Evolutionary conservation across 2,329 filamentous ascomycete genomes (phyloP), one percentile per base, ranked within the genome.

Genomic region (Colletotrichum eleusines): DNA sequence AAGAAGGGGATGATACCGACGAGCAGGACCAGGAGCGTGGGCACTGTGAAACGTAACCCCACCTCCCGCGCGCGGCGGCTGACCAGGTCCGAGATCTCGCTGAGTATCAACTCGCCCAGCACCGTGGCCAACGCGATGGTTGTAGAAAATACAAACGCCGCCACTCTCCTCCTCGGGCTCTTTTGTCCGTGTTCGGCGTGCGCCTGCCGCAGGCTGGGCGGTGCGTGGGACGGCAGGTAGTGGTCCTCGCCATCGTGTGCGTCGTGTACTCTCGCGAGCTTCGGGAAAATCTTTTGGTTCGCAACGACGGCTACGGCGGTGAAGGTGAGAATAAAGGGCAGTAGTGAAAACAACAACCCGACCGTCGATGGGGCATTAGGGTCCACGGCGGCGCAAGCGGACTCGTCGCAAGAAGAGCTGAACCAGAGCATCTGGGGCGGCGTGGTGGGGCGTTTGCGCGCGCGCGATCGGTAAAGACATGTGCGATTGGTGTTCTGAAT

Each of bases 51-150:
- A 67, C 89, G 86, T 74, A 97, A 84, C 28, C 91, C 93, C 35
- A 92, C 78, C 28, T 87, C 88, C 70, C 94, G 86, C 16, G 92
- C 93, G 40, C 84, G 84, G 8, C 90, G 86, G 73, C 91, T 87
- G n/a, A 94, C 86, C 6, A 92, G 86, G 76, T 94, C 93, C 33
- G 92, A 90, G 53, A 97, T 93, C 80, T 97, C 94, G 75, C 93
- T 94, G 11, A 97, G 86, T 55, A 97, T 92, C 74, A 97, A 82
- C 80, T 95, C 91, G 3, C 90, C 93, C 55, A 97, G 84, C 1
- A 95, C 92, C 46, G 91, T 88, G 7, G 94, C 92, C 11, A 97
- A 85, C 1, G 90, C 93, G 44, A 96, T 88, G 12, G 93, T 97
- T 1, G 89, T 87, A 8, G 92, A 90, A 79, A 97, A 97, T 1